Evolutionary conservation across 2,329 filamentous ascomycete genomes (phyloP).

Genomic region (Pseudogymnoascus destructans): DNA sequence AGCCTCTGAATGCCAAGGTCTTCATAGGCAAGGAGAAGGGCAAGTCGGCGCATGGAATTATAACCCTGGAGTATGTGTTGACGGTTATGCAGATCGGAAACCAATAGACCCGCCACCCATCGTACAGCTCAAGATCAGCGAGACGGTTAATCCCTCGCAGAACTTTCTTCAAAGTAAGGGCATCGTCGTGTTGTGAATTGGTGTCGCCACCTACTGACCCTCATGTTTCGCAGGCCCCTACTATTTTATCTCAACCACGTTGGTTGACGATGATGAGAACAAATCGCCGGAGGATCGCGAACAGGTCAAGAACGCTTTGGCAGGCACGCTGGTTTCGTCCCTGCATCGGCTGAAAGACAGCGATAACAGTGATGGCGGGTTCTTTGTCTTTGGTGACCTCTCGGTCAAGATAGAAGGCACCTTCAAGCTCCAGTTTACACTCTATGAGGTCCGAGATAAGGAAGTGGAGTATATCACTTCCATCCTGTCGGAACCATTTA

Average conservation of each 20-base stretch:
- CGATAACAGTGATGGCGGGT: slow-evolving; percentile 65
- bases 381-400: slow-evolving; percentile 84
- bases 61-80: slow-evolving; percentile 9
- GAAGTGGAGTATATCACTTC: slow-evolving; percentile 23
- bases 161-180: slow-evolving; percentile 44
- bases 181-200: slow-evolving; percentile 22
- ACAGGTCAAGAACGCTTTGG: slow-evolving; percentile 38
- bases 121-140: slow-evolving; percentile 49
- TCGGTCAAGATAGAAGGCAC: slow-evolving; percentile 63
- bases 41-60: slow-evolving; percentile 26
- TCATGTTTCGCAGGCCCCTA: slow-evolving; percentile 30
- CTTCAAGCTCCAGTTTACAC: slow-evolving; percentile 61
- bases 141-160: slow-evolving; percentile 34
- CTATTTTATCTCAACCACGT: slow-evolving; percentile 35
- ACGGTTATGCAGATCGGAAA: slow-evolving; percentile 50
- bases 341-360: slow-evolving; percentile 70
- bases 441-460: slow-evolving; percentile 53
- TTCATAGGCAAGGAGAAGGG: slow-evolving; percentile 65
- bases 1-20: slow-evolving; percentile 54
- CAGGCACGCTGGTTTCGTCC: slow-evolving; percentile 67
- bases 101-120: slow-evolving; percentile 82
- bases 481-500: slow-evolving; percentile 53
- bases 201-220: slow-evolving; percentile 11
- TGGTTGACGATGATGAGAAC: slow-evolving; percentile 32
- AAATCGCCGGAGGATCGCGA: slow-evolving; percentile 27